Base-by-base conservation (phyloP, 176 grass and related monocot genomes). In the Metroxylon sagu region DNA sequence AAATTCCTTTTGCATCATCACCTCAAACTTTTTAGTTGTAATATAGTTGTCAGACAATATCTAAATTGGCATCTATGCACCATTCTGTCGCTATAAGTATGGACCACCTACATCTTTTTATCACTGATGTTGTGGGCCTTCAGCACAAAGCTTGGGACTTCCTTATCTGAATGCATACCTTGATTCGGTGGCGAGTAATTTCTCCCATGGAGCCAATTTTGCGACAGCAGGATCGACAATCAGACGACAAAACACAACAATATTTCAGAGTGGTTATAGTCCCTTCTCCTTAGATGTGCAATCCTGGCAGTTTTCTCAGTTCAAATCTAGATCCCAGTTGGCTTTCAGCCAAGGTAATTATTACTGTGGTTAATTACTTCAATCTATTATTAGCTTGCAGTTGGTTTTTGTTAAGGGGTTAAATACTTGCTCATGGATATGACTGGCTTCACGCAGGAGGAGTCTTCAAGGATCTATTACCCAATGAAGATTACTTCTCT, bases 241-340 rank as follows among this genome's bases (percentile, higher is more conserved):
- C 71, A 71, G 79, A 55, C 62, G 84, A 25, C 81, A 89, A 59
- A 98, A 98, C 29, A 71, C 66, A 16, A 89, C 87, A 5, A 29
- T 98, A 26, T 92, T 92, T 57, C 27, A 83, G 59, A 80, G 78
- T 26, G 93, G 93, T 5, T 92, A 67, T 70, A 98, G 93, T 48
- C 93, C 93, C 53, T 78, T 98, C 69, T 88, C 87, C 43, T 53
- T 98, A 54, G 88, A 92, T 52, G 88, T 98, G 4, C 88, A 98
- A 69, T 85, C 77, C 21, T 98, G 88, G 84, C 78, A 98, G 19
- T 92, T 85, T 27, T 71, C 78, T 4, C 93, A 92, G 54, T 98
- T 98, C 84, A 79, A 83, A 17, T 77, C 57, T 59, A 21, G 53
- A 8, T 43, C 35, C 10, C 35, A 43, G 10, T 43, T 43, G 35